These are phyloP conservation scores for Hypseocharis bilobata DNA, from an alignment of 441 rosid species.

Conservation along the genomic window DNA sequence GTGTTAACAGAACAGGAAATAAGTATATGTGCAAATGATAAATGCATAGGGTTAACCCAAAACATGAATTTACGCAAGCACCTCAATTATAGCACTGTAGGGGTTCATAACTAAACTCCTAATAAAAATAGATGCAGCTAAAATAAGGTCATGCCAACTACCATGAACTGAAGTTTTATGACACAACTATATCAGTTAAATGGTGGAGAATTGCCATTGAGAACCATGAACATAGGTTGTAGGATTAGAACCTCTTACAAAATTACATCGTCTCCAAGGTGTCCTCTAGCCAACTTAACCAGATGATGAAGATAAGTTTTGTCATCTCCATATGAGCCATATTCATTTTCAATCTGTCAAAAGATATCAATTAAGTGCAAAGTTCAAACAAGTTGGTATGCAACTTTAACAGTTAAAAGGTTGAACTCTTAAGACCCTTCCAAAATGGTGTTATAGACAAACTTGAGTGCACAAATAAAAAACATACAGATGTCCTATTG, in stretches of 20 bases:
- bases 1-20: neutral
- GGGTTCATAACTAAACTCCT: neutral
- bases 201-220: neutral
- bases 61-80: neutral
- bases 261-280: slow-evolving; percentile 54
- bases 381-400: too few relatives aligned
- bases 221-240: slow-evolving; percentile 11
- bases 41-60: neutral
- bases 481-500: too few relatives aligned
- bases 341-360: slow-evolving; percentile 88
- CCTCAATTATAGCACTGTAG: neutral
- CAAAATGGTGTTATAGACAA: too few relatives aligned
- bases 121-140: neutral
- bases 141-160: neutral
- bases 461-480: too few relatives aligned
- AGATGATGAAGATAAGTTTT: slow-evolving; percentile 69
- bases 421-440: too few relatives aligned
- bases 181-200: neutral
- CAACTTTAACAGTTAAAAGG: too few relatives aligned
- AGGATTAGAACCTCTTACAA: slow-evolving; percentile 43
- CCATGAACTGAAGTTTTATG: neutral
- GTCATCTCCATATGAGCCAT: slow-evolving; percentile 88
- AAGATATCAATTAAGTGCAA: slow-evolving; percentile 14
- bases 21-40: neutral
- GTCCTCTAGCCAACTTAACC: slow-evolving; percentile 47